Evolutionary conservation across 129 eudicot species (phyloP).

Genomic region (Scalesia atractyloides): DNA sequence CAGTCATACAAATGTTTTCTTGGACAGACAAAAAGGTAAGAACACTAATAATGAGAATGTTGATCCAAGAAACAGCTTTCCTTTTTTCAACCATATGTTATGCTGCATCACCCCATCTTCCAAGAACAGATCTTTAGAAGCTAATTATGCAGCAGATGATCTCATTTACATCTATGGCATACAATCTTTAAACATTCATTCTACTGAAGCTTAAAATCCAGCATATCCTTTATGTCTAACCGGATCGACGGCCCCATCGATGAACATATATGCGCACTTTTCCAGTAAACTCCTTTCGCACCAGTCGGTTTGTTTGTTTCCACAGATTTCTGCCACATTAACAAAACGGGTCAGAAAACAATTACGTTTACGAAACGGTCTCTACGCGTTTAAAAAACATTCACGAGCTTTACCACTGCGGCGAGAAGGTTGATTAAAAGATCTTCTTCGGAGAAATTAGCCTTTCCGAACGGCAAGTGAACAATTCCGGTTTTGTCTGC

Average conservation of each 20-base stretch:
- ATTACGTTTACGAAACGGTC: background rate
- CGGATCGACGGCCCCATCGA: constrained; percentile 97
- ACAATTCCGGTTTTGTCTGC: constrained; percentile 97
- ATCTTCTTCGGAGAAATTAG: constrained; percentile 84
- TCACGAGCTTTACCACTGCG: constrained; percentile 57
- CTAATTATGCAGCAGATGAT: constrained; percentile 42
- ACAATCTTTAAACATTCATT: constrained; percentile 33
- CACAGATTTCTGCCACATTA: constrained; percentile 65
- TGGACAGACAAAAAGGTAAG: constrained; percentile 31
- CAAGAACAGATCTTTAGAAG: constrained; percentile 24
- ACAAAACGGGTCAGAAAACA: constrained; percentile 1
- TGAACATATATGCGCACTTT: constrained; percentile 90
- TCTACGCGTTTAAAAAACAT: too few relatives aligned
- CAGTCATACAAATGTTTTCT: constrained; percentile 35
- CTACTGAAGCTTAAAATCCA: constrained; percentile 72
- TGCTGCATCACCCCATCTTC: constrained; percentile 32
- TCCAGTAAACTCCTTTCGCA: constrained; percentile 95
- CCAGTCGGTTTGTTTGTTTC: constrained; percentile 90
- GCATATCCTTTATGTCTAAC: constrained; percentile 78
- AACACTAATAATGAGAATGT: constrained; percentile 27
- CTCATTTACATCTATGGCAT: constrained; percentile 48
- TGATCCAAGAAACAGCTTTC: constrained; percentile 23
- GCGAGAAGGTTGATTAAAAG: constrained; percentile 72
- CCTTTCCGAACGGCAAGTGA: constrained; percentile 89
- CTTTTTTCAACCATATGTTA: constrained; percentile 32